Base-by-base conservation (phyloP, 1,284 basidiomycete species). In the Filobasidium uniguttulatum region DNA sequence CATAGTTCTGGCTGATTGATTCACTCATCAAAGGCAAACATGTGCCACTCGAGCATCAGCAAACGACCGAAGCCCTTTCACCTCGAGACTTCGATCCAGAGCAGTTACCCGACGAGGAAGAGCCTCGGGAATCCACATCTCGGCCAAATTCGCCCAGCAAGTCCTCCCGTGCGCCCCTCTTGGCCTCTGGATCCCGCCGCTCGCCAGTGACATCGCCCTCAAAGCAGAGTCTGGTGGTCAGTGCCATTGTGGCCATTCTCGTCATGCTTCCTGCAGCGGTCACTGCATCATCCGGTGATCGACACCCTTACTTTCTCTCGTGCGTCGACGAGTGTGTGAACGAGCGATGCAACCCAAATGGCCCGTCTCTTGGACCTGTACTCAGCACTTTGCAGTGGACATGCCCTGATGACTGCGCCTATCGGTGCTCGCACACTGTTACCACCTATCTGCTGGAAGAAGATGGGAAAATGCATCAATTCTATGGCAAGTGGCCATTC, bases 401-500 rank as follows among this genome's bases (percentile, higher is more conserved):
- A 17, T 96, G 91, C 69, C 61, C 68, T 12, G 86, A 87, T 60
- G 77, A 96, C 66, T 97, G 91, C 75, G 80, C 79, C 62, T 97
- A 98, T 63, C 69, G 70, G 17, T 98, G 93, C 71, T 85, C 84
- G 74, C 89, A 94, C 62, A 67, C 73, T 45, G 75, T 93, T 49
- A 94, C 89, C 14, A 26, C 25, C 6, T 25, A 34, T 28, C 26
- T 35, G 5, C 28, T 25, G 12, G 9, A 20, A 17, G 17, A 63
- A 37, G 63, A 61, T 15, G 34, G 55, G 15, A 46, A 46, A 30
- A 70, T 83, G 19, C 75, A 84, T 48, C 90, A 94, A 61, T 96
- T 85, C 67, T 79, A 89, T 61, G 94, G 94, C 22, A 98, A 98
- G 72, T 98, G 93, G 91, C 86, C 89, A 0, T 96, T 96, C 67